Percentiles rank a stretch among this genome's conserved stretches.
These are phyloP conservation scores for Pyrenopolyporus hunteri DNA, from an alignment of 495 filamentous ascomycete genomes.

Conservation along the genomic window DNA sequence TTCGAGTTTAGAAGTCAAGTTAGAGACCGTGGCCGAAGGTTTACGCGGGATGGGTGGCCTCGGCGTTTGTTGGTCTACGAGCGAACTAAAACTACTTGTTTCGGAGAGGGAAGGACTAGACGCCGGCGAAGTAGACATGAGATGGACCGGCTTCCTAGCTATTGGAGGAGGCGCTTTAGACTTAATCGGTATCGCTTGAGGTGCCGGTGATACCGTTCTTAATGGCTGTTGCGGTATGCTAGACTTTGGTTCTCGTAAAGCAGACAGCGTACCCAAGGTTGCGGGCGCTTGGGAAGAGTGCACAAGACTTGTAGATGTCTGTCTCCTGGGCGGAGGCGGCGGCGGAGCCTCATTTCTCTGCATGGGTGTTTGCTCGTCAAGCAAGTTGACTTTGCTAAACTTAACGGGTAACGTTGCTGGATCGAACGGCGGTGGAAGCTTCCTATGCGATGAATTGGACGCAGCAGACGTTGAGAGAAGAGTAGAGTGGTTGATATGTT, in stretches of 20 bases:
- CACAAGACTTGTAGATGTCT: slow-evolving; percentile 37
- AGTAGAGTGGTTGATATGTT: slow-evolving; percentile 54
- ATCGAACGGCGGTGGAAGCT: slow-evolving; percentile 61
- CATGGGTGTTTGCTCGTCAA: slow-evolving; percentile 40
- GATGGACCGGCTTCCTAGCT: slow-evolving; percentile 60
- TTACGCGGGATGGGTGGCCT: slow-evolving; percentile 36
- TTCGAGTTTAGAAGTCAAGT: slow-evolving; percentile 38
- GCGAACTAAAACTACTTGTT: slow-evolving; percentile 3
- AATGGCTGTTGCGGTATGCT: slow-evolving; percentile 9
- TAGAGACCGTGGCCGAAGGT: slow-evolving; percentile 33
- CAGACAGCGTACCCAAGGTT: slow-evolving; percentile 8
- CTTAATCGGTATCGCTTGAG: slow-evolving; percentile 41
- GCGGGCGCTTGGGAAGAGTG: slow-evolving; percentile 28
- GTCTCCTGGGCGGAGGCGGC: slow-evolving; percentile 56
- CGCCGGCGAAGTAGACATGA: slow-evolving; percentile 48
- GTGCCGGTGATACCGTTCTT: slow-evolving; percentile 38
- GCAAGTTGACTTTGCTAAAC: slow-evolving; percentile 45
- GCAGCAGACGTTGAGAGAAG: slow-evolving; percentile 49
- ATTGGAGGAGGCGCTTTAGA: slow-evolving; percentile 59
- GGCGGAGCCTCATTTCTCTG: slow-evolving; percentile 48
- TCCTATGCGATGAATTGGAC: slow-evolving; percentile 51
- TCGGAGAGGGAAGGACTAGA: slow-evolving; percentile 36
- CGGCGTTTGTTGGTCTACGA: slow-evolving; percentile 22
- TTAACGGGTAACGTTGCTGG: slow-evolving; percentile 51
- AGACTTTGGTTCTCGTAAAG: slow-evolving; percentile 8